Conservation (phyloP, 2,329 filamentous ascomycete genomes). For the Tolypocladium capitatum region DNA sequence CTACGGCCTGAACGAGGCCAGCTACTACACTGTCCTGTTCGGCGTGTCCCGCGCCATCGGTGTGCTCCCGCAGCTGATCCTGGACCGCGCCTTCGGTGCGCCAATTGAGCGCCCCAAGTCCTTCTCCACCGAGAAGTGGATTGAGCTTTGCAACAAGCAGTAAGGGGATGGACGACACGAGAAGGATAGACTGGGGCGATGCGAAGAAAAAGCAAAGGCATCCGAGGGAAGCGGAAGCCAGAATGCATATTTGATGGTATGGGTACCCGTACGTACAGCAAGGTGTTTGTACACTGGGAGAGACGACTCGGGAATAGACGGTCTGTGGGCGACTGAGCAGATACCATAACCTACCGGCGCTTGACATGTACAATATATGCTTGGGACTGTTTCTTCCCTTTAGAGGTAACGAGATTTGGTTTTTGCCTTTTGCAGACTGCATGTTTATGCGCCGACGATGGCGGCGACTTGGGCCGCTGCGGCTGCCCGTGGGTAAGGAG, state of each 20-base stretch:
- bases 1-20: conserved; percentile 97
- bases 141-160: conserved; percentile 85
- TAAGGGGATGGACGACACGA: conserved; percentile 29
- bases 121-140: conserved; percentile 94
- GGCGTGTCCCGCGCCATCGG: conserved; percentile 96
- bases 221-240: neutral
- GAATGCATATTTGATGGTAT: neutral
- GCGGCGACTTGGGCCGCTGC: neutral
- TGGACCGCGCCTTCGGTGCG: conserved; percentile 91
- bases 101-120: conserved; percentile 98
- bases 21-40: conserved; percentile 99
- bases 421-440: neutral
- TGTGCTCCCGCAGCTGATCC: conserved; percentile 98
- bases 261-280: neutral
- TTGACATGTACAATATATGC: conserved; percentile 12
- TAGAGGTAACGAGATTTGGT: conserved; percentile 8
- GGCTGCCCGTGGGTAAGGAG: neutral
- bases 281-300: conserved; percentile 1
- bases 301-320: conserved; percentile 6
- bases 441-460: neutral
- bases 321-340: conserved; percentile 7
- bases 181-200: neutral
- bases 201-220: neutral
- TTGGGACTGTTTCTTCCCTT: conserved; percentile 7
- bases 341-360: conserved; percentile 8